These are phyloP conservation scores for Suillus variegatus DNA, from an alignment of 768 basidiomycete species.

Conservation along the genomic window DNA sequence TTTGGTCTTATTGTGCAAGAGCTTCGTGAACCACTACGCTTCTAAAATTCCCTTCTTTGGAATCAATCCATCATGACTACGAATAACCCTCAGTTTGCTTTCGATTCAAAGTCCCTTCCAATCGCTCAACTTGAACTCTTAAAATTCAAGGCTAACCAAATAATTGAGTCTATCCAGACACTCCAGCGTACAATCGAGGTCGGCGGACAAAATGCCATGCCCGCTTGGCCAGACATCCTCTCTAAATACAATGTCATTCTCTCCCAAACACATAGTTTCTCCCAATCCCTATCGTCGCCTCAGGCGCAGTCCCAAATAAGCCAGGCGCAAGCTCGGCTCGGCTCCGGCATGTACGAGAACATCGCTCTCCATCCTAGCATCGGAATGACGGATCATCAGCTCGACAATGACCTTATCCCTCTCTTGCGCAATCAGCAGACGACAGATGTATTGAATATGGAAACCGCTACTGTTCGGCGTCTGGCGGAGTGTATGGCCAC, in stretches of 20 bases:
- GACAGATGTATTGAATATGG: slow-evolving; percentile 68
- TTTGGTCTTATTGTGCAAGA: slow-evolving; percentile 10
- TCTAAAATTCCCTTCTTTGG: slow-evolving; percentile 6
- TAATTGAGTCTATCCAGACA: slow-evolving; percentile 72
- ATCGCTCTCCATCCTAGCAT: slow-evolving; percentile 68
- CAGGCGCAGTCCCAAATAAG: slow-evolving; percentile 24
- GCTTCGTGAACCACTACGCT: slow-evolving; percentile 6
- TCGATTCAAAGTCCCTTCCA: slow-evolving; percentile 46
- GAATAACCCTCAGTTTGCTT: slow-evolving; percentile 15
- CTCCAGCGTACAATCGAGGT: slow-evolving; percentile 66
- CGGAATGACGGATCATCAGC: slow-evolving; percentile 59
- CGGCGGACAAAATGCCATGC: slow-evolving; percentile 60
- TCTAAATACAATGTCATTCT: slow-evolving; percentile 85
- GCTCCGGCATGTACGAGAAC: slow-evolving; percentile 51
- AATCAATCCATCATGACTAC: slow-evolving; percentile 7
- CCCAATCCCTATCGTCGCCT: slow-evolving; percentile 54
- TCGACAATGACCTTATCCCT: slow-evolving; percentile 73
- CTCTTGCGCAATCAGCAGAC: slow-evolving; percentile 81
- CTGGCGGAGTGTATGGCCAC: slow-evolving; percentile 68
- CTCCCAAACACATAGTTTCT: slow-evolving; percentile 80
- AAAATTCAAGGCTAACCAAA: slow-evolving; percentile 74
- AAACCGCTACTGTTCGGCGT: slow-evolving; percentile 71
- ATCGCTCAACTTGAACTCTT: slow-evolving; percentile 75
- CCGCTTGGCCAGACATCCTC: slow-evolving; percentile 83
- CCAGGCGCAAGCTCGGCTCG: slow-evolving; percentile 12